Evolutionary conservation across 192 early-diverging fungal species (phyloP), one percentile per base, ranked within the genome.

Genomic region (Blastocladiella britannica): DNA sequence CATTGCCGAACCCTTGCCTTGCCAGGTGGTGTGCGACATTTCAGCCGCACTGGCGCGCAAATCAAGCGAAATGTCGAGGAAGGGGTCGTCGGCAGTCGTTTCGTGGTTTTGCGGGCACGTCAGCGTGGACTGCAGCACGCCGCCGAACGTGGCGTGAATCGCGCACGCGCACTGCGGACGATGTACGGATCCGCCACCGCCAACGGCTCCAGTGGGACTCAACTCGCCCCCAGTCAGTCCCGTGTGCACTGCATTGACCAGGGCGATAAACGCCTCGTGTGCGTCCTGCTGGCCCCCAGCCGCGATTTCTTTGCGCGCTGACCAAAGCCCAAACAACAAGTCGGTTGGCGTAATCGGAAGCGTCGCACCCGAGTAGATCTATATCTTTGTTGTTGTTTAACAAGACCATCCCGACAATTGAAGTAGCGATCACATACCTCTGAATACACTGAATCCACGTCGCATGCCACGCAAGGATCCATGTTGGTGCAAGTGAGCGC

Each of bases 231-330:
- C 63, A 61, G 66, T 30, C 63, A 85, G 58, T 61, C 75, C 72
- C 27, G 67, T 73, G 60, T 98, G 94, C 57, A 98, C 81, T 54
- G 82, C 71, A 60, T 95, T 87, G 54, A 96, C 63, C 5, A 86
- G 69, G 9, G 88, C 82, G 47, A 95, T 90, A 61, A 97, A 88
- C 58, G 92, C 97, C 59, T 98, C 94, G 65, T 98, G 94, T 1
- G 93, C 91, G 59, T 96, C 92, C 65, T 98, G 92, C 68, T 96
- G 91, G 15, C 82, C 79, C 59, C 92, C 92, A 7, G 89, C 85
- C 20, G 94, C 91, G 27, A 97, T 68, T 52, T 93, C 82, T 51
- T 78, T 73, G 26, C 83, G 82, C 15, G 84, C 79, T 62, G 82
- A 75, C 94, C 94, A 97, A 75, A 97, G 82, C 12, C 85, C 63